phyloP scores from a whole-genome alignment of 129 eudicot genomes.

The Flaveria sonorensis region DNA sequence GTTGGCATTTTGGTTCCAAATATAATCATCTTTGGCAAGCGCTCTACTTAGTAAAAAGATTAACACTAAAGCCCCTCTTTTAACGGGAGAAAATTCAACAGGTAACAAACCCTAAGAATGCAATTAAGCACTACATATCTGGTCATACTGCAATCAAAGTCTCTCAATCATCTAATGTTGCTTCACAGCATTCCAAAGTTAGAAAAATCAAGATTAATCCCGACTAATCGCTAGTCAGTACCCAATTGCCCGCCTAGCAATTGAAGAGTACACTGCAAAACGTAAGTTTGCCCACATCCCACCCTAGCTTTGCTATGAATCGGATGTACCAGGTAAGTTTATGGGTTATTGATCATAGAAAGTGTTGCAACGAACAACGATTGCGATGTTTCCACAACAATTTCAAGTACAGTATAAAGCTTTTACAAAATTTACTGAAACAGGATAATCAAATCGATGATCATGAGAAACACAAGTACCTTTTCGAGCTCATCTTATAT shows the following conservation, averaged over 20 bases:
- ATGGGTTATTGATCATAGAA: too few species aligned
- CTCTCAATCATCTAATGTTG: too few species aligned
- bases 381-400: conserved; percentile 13
- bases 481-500: conserved; percentile 92
- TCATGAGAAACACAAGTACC: conserved; percentile 29
- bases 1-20: neutral
- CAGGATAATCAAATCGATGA: neutral
- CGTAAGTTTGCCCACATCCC: too few species aligned
- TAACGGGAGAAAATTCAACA: conserved; percentile 9
- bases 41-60: neutral
- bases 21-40: too few species aligned
- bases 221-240: too few species aligned
- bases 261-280: too few species aligned
- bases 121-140: neutral
- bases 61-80: neutral
- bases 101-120: neutral
- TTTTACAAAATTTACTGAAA: neutral
- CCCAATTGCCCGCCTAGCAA: too few species aligned
- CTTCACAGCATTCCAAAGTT: too few species aligned
- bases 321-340: too few species aligned
- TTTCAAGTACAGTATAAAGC: neutral
- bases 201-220: too few species aligned
- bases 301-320: too few species aligned
- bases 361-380: neutral
- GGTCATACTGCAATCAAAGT: neutral